Base-by-base conservation (phyloP, 768 basidiomycete genomes). In the Collybia nuda region DNA sequence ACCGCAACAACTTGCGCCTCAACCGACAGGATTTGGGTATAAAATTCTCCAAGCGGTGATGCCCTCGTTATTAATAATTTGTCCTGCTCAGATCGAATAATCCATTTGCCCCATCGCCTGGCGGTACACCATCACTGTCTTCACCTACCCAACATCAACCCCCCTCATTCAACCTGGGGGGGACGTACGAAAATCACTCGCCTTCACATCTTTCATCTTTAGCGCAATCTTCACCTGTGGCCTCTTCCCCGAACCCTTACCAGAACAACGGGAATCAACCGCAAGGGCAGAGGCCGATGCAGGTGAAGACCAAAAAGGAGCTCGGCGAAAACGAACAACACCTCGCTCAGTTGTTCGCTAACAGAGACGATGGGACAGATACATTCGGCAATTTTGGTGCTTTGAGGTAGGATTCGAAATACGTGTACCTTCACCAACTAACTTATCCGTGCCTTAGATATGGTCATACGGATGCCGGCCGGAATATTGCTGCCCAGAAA, bases 301-400 rank as follows among this genome's bases (percentile, higher is more conserved):
- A 67, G 17, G 72, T 75, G 70, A 71, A 76, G 71, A 67, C 68
- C 28, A 72, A 67, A 55, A 66, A 71, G 28, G 62, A 72, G 26
- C 52, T 66, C 29, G 74, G 74, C 41, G 73, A 78, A 42, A 91
- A 96, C 65, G 83, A 89, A 53, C 80, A 92, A 12, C 80, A 86
- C 32, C 80, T 99, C 47, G 94, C 95, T 2, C 74, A 67, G 47
- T 68, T 98, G 58, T 85, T 98, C 55, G 95, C 91, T 5, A 91
- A 90, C 61, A 78, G 87, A 44, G 95, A 97, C 50, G 93, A 91
- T 58, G 96, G 97, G 1, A 75, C 89, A 64, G 97, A 99, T 69
- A 96, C 96, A 47, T 98, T 98, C 63, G 96, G 96, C 44, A 99
- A 98, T 65, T 59, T 83, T 26, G 96, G 96, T 17, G 54, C 74